Percentiles rank a stretch among this genome's conserved stretches.
Conservation (phyloP, 345 rosid species). For the Populus simonii region DNA sequence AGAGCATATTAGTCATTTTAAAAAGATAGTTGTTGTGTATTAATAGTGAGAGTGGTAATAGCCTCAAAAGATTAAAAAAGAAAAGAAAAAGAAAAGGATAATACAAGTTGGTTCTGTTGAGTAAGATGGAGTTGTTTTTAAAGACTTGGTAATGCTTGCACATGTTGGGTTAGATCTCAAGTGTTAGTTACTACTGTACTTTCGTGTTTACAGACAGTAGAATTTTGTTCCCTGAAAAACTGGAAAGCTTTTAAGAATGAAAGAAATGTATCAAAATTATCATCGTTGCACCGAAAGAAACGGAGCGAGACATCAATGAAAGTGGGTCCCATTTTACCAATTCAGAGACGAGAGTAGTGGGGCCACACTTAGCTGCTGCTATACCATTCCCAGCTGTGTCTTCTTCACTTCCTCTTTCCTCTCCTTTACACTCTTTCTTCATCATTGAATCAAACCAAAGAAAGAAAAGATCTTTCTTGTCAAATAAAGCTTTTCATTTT, state of each 20-base stretch:
- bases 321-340: conserved; percentile 18
- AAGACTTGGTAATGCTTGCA: neutral
- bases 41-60: no score
- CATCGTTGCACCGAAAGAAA: conserved; percentile 7
- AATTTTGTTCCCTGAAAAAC: neutral
- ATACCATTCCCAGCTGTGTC: conserved; percentile 19
- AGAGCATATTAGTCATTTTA: no score
- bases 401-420: neutral
- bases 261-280: neutral
- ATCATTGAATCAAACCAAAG: neutral
- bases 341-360: conserved; percentile 13
- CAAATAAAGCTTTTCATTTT: neutral
- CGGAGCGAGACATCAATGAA: neutral
- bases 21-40: no score
- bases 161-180: neutral
- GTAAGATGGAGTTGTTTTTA: no score
- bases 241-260: neutral
- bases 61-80: no score
- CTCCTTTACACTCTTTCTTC: conserved; percentile 3
- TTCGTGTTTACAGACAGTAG: neutral
- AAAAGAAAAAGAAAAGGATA: no score
- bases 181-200: neutral
- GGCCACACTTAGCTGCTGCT: conserved; percentile 12
- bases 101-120: no score
- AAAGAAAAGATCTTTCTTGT: conserved; percentile 13